These are phyloP conservation scores for Wakefieldia striispora DNA, from an alignment of 768 basidiomycete species.

Conservation along the genomic window DNA sequence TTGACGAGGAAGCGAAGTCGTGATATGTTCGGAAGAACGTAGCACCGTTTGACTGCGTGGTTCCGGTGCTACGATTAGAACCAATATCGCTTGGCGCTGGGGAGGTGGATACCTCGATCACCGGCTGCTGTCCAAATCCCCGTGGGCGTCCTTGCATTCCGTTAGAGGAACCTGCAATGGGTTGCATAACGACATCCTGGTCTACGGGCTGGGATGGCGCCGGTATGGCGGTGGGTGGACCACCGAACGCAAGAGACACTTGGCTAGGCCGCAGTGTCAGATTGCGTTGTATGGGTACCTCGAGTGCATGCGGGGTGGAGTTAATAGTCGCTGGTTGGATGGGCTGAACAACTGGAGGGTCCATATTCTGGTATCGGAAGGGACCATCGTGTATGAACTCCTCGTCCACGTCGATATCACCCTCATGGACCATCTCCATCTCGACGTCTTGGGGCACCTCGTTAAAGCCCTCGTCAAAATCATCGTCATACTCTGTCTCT, in stretches of 20 bases:
- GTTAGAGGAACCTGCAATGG: constrained; percentile 36
- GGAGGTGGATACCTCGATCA: constrained; percentile 59
- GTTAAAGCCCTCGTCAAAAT: constrained; percentile 36
- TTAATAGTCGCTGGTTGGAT: constrained; percentile 8
- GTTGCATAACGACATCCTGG: constrained; percentile 33
- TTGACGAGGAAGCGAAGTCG: constrained; percentile 39
- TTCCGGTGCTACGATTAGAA: constrained; percentile 51
- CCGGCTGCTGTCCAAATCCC: constrained; percentile 49
- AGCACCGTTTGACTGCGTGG: constrained; percentile 53
- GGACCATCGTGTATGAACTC: constrained; percentile 35
- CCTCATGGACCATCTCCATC: constrained; percentile 36
- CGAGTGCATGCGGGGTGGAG: constrained; percentile 17
- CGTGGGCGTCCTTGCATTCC: constrained; percentile 40
- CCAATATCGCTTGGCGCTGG: constrained; percentile 61
- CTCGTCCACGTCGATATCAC: constrained; percentile 47
- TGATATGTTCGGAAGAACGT: constrained; percentile 63
- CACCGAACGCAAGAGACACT: constrained; percentile 7
- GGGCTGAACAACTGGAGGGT: constrained; percentile 11
- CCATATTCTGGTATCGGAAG: constrained; percentile 25
- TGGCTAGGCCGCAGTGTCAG: constrained; percentile 24
- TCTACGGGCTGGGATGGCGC: constrained; percentile 3
- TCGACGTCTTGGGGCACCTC: constrained; percentile 31
- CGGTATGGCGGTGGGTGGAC: neutral
- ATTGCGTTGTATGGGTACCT: constrained; percentile 31
- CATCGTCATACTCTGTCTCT: constrained; percentile 63